phyloP scores from a whole-genome alignment of 768 basidiomycete species.

The Pholiota molesta region DNA sequence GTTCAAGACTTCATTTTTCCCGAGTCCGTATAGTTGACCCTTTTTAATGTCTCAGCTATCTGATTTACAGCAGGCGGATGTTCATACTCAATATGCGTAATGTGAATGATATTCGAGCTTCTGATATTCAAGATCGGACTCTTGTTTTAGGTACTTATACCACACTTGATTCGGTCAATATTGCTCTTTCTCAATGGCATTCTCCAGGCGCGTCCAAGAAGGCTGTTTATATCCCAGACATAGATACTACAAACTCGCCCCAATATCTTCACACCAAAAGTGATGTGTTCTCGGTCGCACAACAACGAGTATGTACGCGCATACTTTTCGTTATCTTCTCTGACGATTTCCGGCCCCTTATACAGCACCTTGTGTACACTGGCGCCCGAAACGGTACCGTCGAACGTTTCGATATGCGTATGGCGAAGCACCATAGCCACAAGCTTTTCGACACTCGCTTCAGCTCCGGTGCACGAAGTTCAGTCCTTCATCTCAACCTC shows the following conservation, averaged over 20 bases:
- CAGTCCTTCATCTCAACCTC: constrained; percentile 56
- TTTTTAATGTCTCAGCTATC: neutral
- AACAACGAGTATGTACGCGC: constrained; percentile 43
- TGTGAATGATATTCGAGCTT: constrained; percentile 59
- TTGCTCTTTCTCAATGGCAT: constrained; percentile 1
- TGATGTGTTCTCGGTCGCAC: constrained; percentile 65
- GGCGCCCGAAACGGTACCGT: constrained; percentile 65
- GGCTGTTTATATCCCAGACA: constrained; percentile 54
- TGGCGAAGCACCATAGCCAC: constrained; percentile 35
- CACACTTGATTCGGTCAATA: constrained; percentile 5
- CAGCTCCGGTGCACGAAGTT: constrained; percentile 34
- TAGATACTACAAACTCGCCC: constrained; percentile 40
- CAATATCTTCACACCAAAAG: constrained; percentile 54
- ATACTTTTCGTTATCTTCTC: neutral
- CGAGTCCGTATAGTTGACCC: constrained; percentile 36
- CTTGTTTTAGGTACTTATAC: constrained; percentile 56
- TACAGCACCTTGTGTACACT: constrained; percentile 53
- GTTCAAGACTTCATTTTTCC: constrained; percentile 44
- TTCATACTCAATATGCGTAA: constrained; percentile 38
- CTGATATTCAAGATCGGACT: constrained; percentile 49
- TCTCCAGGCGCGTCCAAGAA: constrained; percentile 52
- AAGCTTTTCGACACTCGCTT: constrained; percentile 44
- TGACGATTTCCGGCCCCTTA: neutral
- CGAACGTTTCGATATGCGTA: constrained; percentile 59
- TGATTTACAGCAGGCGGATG: constrained; percentile 32